Evolutionary conservation across 805 yeast species (phyloP), one percentile per base, ranked within the genome.

Genomic region (Yarrowia bubula): DNA sequence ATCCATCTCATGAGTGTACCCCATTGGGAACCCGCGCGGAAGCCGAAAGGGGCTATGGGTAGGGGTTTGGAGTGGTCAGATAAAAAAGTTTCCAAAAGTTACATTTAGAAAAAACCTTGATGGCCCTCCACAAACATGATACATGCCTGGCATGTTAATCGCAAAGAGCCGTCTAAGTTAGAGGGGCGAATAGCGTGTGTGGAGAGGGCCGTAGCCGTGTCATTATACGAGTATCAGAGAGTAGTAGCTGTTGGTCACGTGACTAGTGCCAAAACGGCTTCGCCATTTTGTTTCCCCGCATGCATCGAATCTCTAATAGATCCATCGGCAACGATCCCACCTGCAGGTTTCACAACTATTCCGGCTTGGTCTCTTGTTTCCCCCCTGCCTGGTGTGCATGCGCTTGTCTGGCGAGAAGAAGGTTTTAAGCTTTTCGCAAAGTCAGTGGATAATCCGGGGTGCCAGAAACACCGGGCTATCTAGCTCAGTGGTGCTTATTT

Each of bases 321-420:
- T 51, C 44, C 60, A 37, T 38, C 35, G 18, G 43, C 43, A 15
- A 22, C 44, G 60, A 51, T 28, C 60, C 44, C 44, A n/a, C 22
- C 60, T 51, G 60, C 60, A 51, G 60, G 60, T 51, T 51, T 51
- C 60, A 51, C 44, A n/a, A 44, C 60, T 51, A 38, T 38, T 51
- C 60, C 43, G 44, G 41, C 41, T 17, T 4, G 32, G 11, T 35
- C 35, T 41, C 15, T 48, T 35, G 55, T 48, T 48, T 38, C 28
- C 55, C 55, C 55, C 55, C 55, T 48, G 55, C 55, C 32, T 17
- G 55, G 41, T 41, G 41, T 48, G 55, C 55, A 48, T 35, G 38
- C 38, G 38, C 7, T 35, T 35, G 38, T 35, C 38, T 10, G 17
- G 38, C 28, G 17, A 11, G 6, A 10, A 32, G 10, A 14, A 47